phyloP scores from a whole-genome alignment of 2,329 filamentous ascomycete genomes.

The Dactylonectria macrodidyma region DNA sequence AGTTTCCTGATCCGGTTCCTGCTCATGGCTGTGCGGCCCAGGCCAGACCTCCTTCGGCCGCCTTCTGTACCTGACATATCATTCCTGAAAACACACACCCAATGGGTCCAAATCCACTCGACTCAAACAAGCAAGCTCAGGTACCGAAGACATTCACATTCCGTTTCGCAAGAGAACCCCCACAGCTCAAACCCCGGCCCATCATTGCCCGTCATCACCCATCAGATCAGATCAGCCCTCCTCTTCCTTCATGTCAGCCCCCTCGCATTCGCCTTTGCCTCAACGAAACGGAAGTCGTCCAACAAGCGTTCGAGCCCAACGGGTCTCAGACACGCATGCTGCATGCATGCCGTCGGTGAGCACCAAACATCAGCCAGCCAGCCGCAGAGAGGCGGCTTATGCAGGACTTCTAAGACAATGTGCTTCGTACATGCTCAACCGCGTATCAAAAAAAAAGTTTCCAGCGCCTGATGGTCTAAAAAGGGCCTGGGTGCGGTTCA shows the following conservation, averaged over 20 bases:
- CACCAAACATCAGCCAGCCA: background rate
- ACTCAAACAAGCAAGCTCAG: conserved; percentile 1
- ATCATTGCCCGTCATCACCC: background rate
- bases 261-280: conserved; percentile 35
- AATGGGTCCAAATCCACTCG: conserved; percentile 14
- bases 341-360: conserved; percentile 27
- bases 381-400: background rate
- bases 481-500: conserved; percentile 1
- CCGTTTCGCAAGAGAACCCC: background rate
- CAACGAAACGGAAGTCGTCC: conserved; percentile 19
- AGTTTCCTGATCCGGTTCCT: conserved; percentile 8
- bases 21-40: conserved; percentile 8
- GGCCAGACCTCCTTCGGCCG: conserved; percentile 7
- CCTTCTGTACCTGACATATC: conserved; percentile 23
- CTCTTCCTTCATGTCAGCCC: conserved; percentile 5
- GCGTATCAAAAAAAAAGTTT: conserved; percentile 2
- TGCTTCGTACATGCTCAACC: background rate
- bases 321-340: conserved; percentile 38
- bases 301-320: conserved; percentile 17
- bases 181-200: background rate
- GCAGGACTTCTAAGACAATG: background rate
- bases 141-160: conserved; percentile 17
- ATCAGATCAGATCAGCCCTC: conserved; percentile 9
- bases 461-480: background rate
- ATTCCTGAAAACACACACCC: conserved; percentile 18